Base-by-base conservation (phyloP, 2,329 filamentous ascomycete genomes). In the Neonectria ditissima region DNA sequence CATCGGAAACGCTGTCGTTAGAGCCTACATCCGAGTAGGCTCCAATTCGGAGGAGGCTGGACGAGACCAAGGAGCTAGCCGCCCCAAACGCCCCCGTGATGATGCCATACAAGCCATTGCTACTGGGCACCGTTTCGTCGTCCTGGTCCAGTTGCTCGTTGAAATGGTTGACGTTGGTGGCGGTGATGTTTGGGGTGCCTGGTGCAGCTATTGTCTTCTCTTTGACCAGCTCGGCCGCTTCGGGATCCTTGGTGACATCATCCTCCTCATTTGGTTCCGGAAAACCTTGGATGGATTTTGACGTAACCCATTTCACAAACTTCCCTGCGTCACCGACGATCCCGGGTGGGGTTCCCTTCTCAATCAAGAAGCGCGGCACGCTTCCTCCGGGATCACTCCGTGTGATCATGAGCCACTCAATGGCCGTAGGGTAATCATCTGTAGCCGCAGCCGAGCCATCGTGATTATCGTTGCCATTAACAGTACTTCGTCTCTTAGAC, bases 401-500 rank as follows among this genome's bases (percentile, higher is more conserved):
- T 1, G 93, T 97, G 18, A 97, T 88, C 94, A 97, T 97, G 65
- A 96, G 87, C 94, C 94, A 97, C 77, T 97, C 94, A 2, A 97
- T 76, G 26, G 82, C 78, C 28, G 78, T 81, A n/a, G 80, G 75
- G 1, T 69, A 75, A 5, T 79, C 74, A 10, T 78, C 74, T 18
- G 53, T 41, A 4, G 63, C 60, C 8, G 59, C 37, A 48, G 60
- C 54, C n/a, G 41, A 41, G 18, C 50, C 18, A 10, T 58, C 65
- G 26, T 71, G 54, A 10, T 56, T 61, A 22, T 68, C 69, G 14
- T 63, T 65, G 5, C 64, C 61, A 16, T 62, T 51, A 13, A 64
- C 66, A 0, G 63, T 48, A 44, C 62, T 67, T 2, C 66, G 56
- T 55, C 68, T 69, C n/a, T 66, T 63, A 7, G 50, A 58, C 6